These are phyloP conservation scores for Luzula sylvatica DNA, from an alignment of 176 grass and related monocot species.

Conservation along the genomic window DNA sequence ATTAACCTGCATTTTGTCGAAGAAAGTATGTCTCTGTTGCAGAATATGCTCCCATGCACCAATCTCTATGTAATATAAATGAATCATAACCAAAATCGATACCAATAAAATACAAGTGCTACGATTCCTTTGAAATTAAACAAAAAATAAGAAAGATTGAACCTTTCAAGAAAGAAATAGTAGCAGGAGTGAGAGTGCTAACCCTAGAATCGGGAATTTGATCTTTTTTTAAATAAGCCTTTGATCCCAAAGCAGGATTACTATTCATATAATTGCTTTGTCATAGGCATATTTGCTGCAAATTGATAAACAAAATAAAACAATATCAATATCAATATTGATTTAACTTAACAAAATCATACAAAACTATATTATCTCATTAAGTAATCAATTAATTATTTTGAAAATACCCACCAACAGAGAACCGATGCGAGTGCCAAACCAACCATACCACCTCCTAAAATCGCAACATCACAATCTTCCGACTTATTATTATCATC, in stretches of 20 bases:
- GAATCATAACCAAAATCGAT: slow-evolving; percentile 10
- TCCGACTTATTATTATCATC: background rate
- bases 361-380: no score
- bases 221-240: slow-evolving; percentile 46
- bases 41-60: slow-evolving; percentile 90
- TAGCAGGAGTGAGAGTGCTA: slow-evolving; percentile 82
- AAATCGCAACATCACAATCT: slow-evolving; percentile 58
- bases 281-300: slow-evolving; percentile 55
- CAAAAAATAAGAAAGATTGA: background rate
- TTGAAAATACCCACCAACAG: slow-evolving; percentile 68
- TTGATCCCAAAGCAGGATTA: slow-evolving; percentile 53
- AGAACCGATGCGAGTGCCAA: slow-evolving; percentile 77
- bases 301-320: no score
- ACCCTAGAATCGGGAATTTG: slow-evolving; percentile 67
- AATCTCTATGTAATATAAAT: no score
- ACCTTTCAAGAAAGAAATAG: slow-evolving; percentile 87
- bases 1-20: slow-evolving; percentile 89
- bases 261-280: slow-evolving; percentile 72
- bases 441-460: slow-evolving; percentile 96
- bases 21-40: slow-evolving; percentile 91
- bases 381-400: no score
- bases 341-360: no score
- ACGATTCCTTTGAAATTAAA: background rate
- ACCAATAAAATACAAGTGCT: background rate
- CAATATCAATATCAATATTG: no score